Evolutionary conservation across 2,329 filamentous ascomycete genomes (phyloP), one percentile per base, ranked within the genome.

Genomic region (Aspergillus caelatus): DNA sequence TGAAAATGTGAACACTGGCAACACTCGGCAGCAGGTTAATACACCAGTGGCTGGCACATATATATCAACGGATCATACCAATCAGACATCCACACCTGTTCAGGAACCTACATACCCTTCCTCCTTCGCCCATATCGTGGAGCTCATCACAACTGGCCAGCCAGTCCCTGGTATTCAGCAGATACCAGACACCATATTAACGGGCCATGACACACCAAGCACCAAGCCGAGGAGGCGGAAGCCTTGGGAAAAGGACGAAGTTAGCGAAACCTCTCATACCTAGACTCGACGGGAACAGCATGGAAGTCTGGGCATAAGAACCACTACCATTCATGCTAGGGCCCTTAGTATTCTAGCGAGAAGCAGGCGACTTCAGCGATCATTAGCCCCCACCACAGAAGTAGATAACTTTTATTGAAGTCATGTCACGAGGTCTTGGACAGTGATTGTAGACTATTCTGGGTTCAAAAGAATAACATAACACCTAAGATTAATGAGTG

Each of bases 141-240:
- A 92, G 71, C 86, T 96, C 60, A 91, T 97, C 60, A 91, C 92
- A 28, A 89, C 88, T 32, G 93, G 93, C 59, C 88, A 92, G 70
- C 89, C 91, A 0, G 90, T 97, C 50, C 93, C 93, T 1, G 94
- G 94, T 0, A 96, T 97, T 72, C 89, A 89, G 69, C 88, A 96
- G 67, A 94, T 97, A 59, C 93, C 94, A 5, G 87, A 92, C 68
- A 95, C 90, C 0, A 82, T 97, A 6, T 82, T 94, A 23, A 84
- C 88, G 60, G 90, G 90, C 5, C 86, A 92, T 64, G 89, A 91
- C 64, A 85, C 85, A 26, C 76, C 82, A 57, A 81, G 83, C 60
- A 81, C 80, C n/a, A 82, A 81, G 26, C 72, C 80, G n/a, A 81
- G 78, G 68, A 82, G 88, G 69, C 83, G 79, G 72, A 91, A 91